A percentile compares a stretch with the other conserved stretches of the same genome.
phyloP scores from a whole-genome alignment of 345 rosid genomes.

The Leavenworthia alabamica region DNA sequence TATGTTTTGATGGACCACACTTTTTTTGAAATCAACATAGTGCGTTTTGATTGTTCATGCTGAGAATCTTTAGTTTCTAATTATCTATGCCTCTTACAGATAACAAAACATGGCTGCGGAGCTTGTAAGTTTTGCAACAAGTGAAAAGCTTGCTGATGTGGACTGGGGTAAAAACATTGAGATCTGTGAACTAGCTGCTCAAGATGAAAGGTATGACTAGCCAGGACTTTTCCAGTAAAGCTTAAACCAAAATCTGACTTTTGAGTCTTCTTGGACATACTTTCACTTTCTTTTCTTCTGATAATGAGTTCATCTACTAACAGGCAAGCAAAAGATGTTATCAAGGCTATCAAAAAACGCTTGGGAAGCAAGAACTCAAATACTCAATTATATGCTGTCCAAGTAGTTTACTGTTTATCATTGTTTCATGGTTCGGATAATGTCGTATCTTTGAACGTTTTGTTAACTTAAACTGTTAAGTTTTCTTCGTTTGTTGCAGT shows the following conservation, averaged over 20 bases:
- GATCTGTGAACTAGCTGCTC: slow-evolving; percentile 79
- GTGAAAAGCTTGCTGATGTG: slow-evolving; percentile 74
- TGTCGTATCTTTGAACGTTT: background rate
- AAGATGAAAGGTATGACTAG: slow-evolving; percentile 53
- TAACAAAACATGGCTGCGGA: slow-evolving; percentile 70
- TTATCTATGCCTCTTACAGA: slow-evolving; percentile 11
- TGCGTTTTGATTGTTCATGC: background rate
- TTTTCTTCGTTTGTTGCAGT: slow-evolving; percentile 36
- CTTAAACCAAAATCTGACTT: background rate
- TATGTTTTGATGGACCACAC: background rate
- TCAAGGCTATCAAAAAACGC: slow-evolving; percentile 86
- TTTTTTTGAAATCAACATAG: background rate
- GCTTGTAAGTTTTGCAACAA: slow-evolving; percentile 79
- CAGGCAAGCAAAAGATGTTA: slow-evolving; percentile 79
- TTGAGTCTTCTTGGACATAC: no score
- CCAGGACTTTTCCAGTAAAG: background rate
- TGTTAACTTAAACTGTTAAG: background rate
- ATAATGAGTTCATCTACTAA: background rate
- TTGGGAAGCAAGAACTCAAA: slow-evolving; percentile 62
- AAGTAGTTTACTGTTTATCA: slow-evolving; percentile 32
- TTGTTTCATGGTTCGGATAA: background rate
- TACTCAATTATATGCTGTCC: slow-evolving; percentile 67
- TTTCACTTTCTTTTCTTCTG: background rate
- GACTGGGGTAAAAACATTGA: slow-evolving; percentile 90
- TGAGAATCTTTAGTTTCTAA: background rate